A percentile compares a stretch with the other conserved stretches of the same genome.
phyloP scores from a whole-genome alignment of 805 yeast species.

The Vanderwaltozyma polyspora region DNA sequence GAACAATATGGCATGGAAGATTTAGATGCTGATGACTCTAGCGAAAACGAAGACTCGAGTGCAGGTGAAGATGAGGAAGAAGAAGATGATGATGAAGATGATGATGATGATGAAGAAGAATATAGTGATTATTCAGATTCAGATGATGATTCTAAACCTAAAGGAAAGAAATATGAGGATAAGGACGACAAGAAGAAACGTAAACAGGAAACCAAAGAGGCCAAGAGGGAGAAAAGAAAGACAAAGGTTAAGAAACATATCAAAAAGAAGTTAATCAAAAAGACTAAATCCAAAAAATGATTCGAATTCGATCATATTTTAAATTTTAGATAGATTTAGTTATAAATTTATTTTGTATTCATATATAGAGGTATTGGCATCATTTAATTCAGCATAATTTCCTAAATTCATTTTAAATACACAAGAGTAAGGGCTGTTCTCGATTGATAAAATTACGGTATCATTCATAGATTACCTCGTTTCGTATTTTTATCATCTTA shows the following conservation, averaged over 20 bases:
- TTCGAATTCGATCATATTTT: neutral
- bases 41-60: conserved; percentile 20
- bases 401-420: no score
- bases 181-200: conserved; percentile 67
- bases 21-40: conserved; percentile 14
- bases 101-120: conserved; percentile 28
- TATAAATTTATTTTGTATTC: no score
- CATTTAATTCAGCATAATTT: no score
- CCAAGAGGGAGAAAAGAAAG: conserved; percentile 66
- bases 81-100: conserved; percentile 23
- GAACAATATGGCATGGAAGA: conserved; percentile 16
- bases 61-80: conserved; percentile 24
- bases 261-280: conserved; percentile 64
- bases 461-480: no score
- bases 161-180: conserved; percentile 72
- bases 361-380: no score
- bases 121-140: conserved; percentile 27
- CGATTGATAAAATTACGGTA: no score
- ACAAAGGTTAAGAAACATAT: conserved; percentile 73
- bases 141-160: conserved; percentile 31
- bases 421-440: no score
- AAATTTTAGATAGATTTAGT: neutral
- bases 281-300: conserved; percentile 34
- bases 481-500: no score
- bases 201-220: conserved; percentile 66